Percentiles rank a stretch among this genome's conserved stretches.
These are phyloP conservation scores for Calocybe gambosa DNA, from an alignment of 1,284 basidiomycete genomes.

Conservation along the genomic window DNA sequence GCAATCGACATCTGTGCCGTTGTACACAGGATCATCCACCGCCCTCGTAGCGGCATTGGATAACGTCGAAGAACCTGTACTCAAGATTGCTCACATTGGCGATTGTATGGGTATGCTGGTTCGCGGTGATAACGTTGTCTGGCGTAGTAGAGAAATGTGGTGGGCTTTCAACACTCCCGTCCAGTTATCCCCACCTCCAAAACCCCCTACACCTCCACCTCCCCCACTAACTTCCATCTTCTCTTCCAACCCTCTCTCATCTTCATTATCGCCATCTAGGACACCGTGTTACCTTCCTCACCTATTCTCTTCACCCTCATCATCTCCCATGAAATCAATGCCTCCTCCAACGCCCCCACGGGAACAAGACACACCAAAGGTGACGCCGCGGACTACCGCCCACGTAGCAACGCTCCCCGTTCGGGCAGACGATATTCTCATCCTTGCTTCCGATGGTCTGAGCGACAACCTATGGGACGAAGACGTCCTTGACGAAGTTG, in stretches of 20 bases:
- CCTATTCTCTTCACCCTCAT: conserved; percentile 5
- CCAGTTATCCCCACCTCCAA: conserved; percentile 73
- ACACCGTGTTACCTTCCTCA: conserved; percentile 4
- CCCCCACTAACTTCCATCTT: background rate
- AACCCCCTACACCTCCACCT: conserved; percentile 66
- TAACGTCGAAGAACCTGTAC: conserved; percentile 62
- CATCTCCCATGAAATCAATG: background rate
- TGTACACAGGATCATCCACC: conserved; percentile 51
- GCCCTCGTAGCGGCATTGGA: conserved; percentile 64
- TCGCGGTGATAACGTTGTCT: conserved; percentile 71
- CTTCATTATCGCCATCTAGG: background rate
- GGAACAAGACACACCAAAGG: background rate
- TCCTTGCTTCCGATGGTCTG: conserved; percentile 86
- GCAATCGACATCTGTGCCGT: conserved; percentile 14
- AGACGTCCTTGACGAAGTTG: conserved; percentile 87
- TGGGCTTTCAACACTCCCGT: conserved; percentile 91
- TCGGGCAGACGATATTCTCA: conserved; percentile 81
- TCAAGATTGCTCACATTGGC: conserved; percentile 88
- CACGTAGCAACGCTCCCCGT: conserved; percentile 74
- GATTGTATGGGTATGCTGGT: conserved; percentile 89
- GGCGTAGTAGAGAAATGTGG: conserved; percentile 93
- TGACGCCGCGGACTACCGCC: conserved; percentile 51
- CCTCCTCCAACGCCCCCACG: background rate
- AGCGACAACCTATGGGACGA: conserved; percentile 95
- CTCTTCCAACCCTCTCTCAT: conserved; percentile 1